Percentiles rank a stretch among this genome's conserved stretches.
Evolutionary conservation across 495 filamentous ascomycete species (phyloP).

Genomic region (Apiosordaria backusii): DNA sequence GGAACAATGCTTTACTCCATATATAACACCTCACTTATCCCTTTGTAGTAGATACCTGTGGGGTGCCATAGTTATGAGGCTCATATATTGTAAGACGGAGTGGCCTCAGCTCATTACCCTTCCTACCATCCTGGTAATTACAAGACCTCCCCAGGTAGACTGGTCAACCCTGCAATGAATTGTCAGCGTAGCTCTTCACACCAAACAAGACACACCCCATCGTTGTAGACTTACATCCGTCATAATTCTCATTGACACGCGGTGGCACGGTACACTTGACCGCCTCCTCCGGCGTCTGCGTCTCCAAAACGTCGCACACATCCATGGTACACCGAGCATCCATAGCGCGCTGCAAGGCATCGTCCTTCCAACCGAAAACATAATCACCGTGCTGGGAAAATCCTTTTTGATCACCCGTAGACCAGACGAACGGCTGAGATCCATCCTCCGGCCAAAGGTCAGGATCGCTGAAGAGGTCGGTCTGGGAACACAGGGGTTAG

Average conservation of each 20-base stretch:
- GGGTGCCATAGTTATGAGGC: no score
- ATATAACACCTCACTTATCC: neutral
- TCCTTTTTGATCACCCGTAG: conserved; percentile 23
- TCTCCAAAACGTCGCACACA: conserved; percentile 34
- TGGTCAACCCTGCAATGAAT: neutral
- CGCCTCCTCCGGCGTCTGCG: conserved; percentile 37
- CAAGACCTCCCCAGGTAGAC: neutral
- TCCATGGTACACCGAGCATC: conserved; percentile 32
- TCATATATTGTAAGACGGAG: no score
- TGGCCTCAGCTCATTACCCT: no score
- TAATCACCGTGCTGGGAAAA: conserved; percentile 62
- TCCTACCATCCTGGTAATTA: no score
- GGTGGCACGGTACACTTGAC: conserved; percentile 39
- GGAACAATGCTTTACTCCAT: neutral
- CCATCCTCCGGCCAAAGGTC: conserved; percentile 35
- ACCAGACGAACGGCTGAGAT: conserved; percentile 27
- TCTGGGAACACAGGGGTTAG: neutral
- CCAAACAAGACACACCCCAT: neutral
- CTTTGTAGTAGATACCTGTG: no score
- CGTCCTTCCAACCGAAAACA: conserved; percentile 67
- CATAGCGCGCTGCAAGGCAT: conserved; percentile 37
- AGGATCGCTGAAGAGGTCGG: conserved; percentile 28
- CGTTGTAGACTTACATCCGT: conserved; percentile 39
- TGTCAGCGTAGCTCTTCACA: conserved; percentile 1
- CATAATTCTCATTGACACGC: conserved; percentile 37